Evolutionary conservation across 2,329 filamentous ascomycete genomes (phyloP).

Genomic region (Coniochaeta sp.): DNA sequence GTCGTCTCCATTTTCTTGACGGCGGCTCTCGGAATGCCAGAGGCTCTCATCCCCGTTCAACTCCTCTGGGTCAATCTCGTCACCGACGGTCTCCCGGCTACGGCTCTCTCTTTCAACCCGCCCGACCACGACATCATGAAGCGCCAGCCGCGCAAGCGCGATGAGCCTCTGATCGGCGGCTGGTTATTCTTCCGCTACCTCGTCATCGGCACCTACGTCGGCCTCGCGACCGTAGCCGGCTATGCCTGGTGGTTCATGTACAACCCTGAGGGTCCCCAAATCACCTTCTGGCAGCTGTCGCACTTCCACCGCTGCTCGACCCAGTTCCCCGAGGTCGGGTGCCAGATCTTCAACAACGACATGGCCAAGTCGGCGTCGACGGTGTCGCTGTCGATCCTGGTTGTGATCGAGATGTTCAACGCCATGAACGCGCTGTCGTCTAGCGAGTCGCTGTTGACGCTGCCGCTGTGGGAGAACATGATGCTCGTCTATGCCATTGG

Average conservation of each 20-base stretch:
- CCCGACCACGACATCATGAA: constrained; percentile 98
- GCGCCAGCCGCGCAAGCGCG: constrained; percentile 80
- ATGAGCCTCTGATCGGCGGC: constrained; percentile 84
- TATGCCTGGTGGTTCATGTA: constrained; percentile 99
- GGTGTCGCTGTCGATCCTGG: constrained; percentile 82
- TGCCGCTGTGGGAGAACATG: constrained; percentile 98
- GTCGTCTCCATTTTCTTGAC: constrained; percentile 99
- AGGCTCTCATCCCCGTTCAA: constrained; percentile 93
- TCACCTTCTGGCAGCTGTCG: constrained; percentile 79
- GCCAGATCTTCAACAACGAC: constrained; percentile 81
- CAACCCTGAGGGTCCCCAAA: constrained; percentile 82
- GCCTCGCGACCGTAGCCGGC: constrained; percentile 86
- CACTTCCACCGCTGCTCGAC: constrained; percentile 91
- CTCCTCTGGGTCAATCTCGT: constrained; percentile 98
- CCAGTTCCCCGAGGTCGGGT: constrained; percentile 83
- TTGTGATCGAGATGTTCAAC: constrained; percentile 99
- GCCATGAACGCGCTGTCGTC: constrained; percentile 97
- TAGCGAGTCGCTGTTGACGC: constrained; percentile 84
- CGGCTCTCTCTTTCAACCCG: constrained; percentile 94
- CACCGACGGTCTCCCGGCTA: constrained; percentile 93
- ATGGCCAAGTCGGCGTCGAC: constrained; percentile 87
- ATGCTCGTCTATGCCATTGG: constrained; percentile 93
- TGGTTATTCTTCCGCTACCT: constrained; percentile 98
- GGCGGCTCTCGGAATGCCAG: constrained; percentile 92
- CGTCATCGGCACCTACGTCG: constrained; percentile 92